Percentiles rank a stretch among this genome's conserved stretches.
phyloP scores from a whole-genome alignment of 2,329 filamentous ascomycete genomes.

The Thermoascus crustaceus region DNA sequence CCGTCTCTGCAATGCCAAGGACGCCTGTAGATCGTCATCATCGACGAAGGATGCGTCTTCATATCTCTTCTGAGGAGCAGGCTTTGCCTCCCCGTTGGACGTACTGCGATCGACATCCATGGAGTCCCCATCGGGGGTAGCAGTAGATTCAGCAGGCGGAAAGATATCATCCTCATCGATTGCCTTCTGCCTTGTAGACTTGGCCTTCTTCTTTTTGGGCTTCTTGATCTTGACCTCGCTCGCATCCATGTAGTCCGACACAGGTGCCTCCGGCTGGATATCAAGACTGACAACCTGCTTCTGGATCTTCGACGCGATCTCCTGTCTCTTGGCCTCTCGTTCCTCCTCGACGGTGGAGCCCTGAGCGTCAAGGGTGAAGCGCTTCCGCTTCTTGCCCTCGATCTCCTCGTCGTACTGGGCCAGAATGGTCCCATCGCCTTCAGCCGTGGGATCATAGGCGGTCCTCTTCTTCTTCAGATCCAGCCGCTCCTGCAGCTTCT shows the following conservation, averaged over 20 bases:
- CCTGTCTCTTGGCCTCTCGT: slow-evolving; percentile 46
- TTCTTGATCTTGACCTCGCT: slow-evolving; percentile 90
- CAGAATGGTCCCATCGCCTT: slow-evolving; percentile 60
- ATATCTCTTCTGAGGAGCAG: slow-evolving; percentile 52
- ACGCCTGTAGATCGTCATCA: slow-evolving; percentile 85
- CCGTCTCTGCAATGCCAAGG: slow-evolving; percentile 72
- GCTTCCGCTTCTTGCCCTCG: slow-evolving; percentile 76
- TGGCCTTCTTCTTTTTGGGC: slow-evolving; percentile 77
- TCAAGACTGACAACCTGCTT: slow-evolving; percentile 70
- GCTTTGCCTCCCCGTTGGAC: slow-evolving; percentile 30
- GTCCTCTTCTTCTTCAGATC: slow-evolving; percentile 85
- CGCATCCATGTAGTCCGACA: slow-evolving; percentile 81
- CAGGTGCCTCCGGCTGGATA: slow-evolving; percentile 54
- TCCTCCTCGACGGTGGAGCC: slow-evolving; percentile 62
- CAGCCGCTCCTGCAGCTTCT: slow-evolving; percentile 54
- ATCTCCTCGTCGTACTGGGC: slow-evolving; percentile 96
- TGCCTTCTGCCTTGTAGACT: slow-evolving; percentile 62
- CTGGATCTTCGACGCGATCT: slow-evolving; percentile 53
- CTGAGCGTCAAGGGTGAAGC: slow-evolving; percentile 75
- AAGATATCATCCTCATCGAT: slow-evolving; percentile 54
- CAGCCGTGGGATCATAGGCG: slow-evolving; percentile 75
- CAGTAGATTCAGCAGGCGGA: slow-evolving; percentile 26
- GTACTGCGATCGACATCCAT: slow-evolving; percentile 67
- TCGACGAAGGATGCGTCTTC: slow-evolving; percentile 68
- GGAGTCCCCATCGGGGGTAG: slow-evolving; percentile 35